phyloP scores from a whole-genome alignment of 768 basidiomycete species.

The Suillus hirtellus region DNA sequence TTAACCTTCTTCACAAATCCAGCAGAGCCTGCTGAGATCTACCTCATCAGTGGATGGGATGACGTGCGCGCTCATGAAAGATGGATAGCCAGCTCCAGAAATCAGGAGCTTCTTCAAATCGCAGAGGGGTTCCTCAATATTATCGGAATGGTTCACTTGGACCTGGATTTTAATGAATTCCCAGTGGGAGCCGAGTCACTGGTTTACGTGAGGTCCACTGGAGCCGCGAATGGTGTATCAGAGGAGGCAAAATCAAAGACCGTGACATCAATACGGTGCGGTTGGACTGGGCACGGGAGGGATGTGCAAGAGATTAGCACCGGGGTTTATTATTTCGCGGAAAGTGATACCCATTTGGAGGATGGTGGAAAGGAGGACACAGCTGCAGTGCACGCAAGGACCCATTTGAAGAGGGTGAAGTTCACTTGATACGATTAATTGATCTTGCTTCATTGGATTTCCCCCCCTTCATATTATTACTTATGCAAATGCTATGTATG shows the following conservation, averaged over 20 bases:
- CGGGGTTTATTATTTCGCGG: slow-evolving; percentile 19
- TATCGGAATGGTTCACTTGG: slow-evolving; percentile 39
- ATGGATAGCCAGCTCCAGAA: slow-evolving; percentile 43
- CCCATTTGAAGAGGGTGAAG: slow-evolving; percentile 17
- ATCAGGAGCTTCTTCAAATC: slow-evolving; percentile 37
- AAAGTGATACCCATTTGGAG: background rate
- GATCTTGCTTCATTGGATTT: background rate
- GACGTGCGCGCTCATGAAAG: slow-evolving; percentile 40
- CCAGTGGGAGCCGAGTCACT: slow-evolving; percentile 13
- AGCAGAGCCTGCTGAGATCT: slow-evolving; percentile 26
- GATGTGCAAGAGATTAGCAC: slow-evolving; percentile 14
- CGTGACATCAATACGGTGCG: background rate
- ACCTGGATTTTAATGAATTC: slow-evolving; percentile 38
- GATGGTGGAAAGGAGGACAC: background rate
- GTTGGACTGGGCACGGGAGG: slow-evolving; percentile 16
- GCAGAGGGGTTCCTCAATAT: slow-evolving; percentile 34
- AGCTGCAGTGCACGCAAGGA: background rate
- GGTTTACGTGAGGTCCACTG: slow-evolving; percentile 18
- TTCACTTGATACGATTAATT: slow-evolving; percentile 1
- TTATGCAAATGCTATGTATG: background rate
- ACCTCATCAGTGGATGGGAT: slow-evolving; percentile 48
- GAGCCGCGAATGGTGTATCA: background rate
- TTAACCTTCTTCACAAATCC: slow-evolving; percentile 38
- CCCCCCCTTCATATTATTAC: background rate
- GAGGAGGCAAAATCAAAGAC: background rate